phyloP scores from a whole-genome alignment of 371 early-diverging fungal species.

The Mucor mucedo region DNA sequence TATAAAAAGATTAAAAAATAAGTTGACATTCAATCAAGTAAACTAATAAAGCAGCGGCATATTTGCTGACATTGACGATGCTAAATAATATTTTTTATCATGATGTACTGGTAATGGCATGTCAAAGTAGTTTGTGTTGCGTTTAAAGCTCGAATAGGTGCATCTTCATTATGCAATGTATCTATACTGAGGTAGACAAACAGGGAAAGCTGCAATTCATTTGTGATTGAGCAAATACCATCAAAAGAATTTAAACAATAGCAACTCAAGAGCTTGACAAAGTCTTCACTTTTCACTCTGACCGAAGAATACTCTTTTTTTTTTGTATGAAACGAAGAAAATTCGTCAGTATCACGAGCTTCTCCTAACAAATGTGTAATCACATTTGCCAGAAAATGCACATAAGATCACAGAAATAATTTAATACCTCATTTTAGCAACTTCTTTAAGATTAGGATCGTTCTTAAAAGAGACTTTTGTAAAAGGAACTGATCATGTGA shows the following conservation, averaged over 20 bases:
- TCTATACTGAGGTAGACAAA: conserved; percentile 11
- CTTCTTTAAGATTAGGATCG: conserved; percentile 3
- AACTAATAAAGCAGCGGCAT: background rate
- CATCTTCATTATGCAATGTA: conserved; percentile 17
- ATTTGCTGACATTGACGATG: too few relatives aligned
- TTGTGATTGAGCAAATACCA: conserved; percentile 18
- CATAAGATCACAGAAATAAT: conserved; percentile 3
- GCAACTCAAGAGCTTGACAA: conserved; percentile 19
- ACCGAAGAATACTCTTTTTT: conserved; percentile 21
- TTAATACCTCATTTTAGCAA: conserved; percentile 3
- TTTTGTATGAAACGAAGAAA: conserved; percentile 8
- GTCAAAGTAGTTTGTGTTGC: conserved; percentile 9
- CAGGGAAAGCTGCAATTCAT: conserved; percentile 18
- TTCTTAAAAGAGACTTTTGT: conserved; percentile 2
- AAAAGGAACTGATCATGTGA: conserved; percentile 3
- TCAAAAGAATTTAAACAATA: conserved; percentile 19
- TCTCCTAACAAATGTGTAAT: conserved; percentile 5
- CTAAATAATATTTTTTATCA: background rate
- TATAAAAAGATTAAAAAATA: background rate
- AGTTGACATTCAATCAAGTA: background rate
- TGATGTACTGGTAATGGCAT: conserved; percentile 7
- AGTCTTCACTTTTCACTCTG: conserved; percentile 18
- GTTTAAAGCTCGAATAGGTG: conserved; percentile 16
- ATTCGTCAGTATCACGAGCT: conserved; percentile 6
- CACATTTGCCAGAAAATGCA: conserved; percentile 2